Conservation (phyloP, 768 basidiomycete species). For the Sistotremastrum niveocremeum region DNA sequence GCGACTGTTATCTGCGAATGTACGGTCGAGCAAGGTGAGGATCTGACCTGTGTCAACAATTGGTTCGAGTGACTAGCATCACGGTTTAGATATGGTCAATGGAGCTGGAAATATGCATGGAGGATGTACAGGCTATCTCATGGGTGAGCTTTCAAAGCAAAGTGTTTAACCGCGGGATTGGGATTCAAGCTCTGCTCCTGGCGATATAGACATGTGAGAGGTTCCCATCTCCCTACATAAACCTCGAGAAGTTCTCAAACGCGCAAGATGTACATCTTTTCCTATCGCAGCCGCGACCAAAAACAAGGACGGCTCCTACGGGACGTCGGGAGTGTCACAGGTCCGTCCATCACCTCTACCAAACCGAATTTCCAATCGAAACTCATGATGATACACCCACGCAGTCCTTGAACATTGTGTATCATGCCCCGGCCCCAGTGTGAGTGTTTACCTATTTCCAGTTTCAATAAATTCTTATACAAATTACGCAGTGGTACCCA, state of each 20-base stretch:
- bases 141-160: conserved; percentile 10
- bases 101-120: conserved; percentile 23
- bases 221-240: too few species aligned
- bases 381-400: too few species aligned
- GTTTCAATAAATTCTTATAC: too few species aligned
- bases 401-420: conserved; percentile 28
- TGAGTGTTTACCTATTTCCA: conserved; percentile 11
- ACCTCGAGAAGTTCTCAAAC: too few species aligned
- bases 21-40: too few species aligned
- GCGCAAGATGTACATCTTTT: conserved; percentile 29
- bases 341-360: too few species aligned
- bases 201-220: conserved; percentile 21
- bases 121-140: conserved; percentile 28
- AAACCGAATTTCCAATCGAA: too few species aligned
- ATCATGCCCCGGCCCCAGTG: conserved; percentile 29
- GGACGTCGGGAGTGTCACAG: conserved; percentile 27
- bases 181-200: too few species aligned
- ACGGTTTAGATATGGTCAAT: conserved; percentile 30
- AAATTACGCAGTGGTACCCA: conserved; percentile 25
- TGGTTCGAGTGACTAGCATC: too few species aligned
- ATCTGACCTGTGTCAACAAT: too few species aligned
- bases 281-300: conserved; percentile 24
- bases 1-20: too few species aligned
- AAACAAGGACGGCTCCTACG: conserved; percentile 15
- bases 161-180: too few species aligned